Evolutionary conservation across 495 filamentous ascomycete species (phyloP).

Genomic region (Pyrenopolyporus hunteri): DNA sequence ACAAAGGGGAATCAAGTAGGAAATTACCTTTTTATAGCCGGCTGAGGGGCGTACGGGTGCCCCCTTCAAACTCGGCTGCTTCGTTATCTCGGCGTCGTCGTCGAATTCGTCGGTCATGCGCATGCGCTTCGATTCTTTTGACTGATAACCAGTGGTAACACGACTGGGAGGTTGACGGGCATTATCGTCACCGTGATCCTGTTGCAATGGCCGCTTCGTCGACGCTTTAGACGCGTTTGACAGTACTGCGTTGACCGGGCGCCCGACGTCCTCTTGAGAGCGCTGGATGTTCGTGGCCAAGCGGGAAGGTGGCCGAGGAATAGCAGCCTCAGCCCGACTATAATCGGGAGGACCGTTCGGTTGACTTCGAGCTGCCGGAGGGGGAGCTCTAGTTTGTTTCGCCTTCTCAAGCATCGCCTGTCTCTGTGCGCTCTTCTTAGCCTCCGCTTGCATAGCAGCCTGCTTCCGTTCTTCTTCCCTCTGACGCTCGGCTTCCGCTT

Average conservation of each 20-base stretch:
- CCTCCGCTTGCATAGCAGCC: slow-evolving; percentile 47
- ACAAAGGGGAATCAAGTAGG: background rate
- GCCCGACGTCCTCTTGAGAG: slow-evolving; percentile 47
- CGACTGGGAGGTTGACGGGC: slow-evolving; percentile 47
- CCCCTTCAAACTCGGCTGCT: slow-evolving; percentile 66
- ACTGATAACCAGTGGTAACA: slow-evolving; percentile 53
- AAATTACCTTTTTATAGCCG: slow-evolving; percentile 72
- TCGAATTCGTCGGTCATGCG: slow-evolving; percentile 64
- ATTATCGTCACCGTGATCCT: slow-evolving; percentile 57
- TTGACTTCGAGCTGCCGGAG: slow-evolving; percentile 56
- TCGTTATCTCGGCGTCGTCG: slow-evolving; percentile 49
- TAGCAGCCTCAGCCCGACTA: slow-evolving; percentile 39
- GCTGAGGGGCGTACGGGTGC: slow-evolving; percentile 83
- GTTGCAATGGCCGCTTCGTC: slow-evolving; percentile 57
- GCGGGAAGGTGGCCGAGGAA: slow-evolving; percentile 49
- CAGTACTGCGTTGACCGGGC: slow-evolving; percentile 52
- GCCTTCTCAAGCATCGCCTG: slow-evolving; percentile 75
- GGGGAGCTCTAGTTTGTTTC: slow-evolving; percentile 60
- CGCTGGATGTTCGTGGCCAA: slow-evolving; percentile 49
- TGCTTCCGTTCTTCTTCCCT: slow-evolving; percentile 57
- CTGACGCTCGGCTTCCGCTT: slow-evolving; percentile 56
- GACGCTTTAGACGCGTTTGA: slow-evolving; percentile 51
- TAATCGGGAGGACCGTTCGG: slow-evolving; percentile 56
- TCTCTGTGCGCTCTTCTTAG: slow-evolving; percentile 73
- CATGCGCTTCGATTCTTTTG: slow-evolving; percentile 62